These are phyloP conservation scores for Fonsecaea erecta DNA, from an alignment of 2,329 filamentous ascomycete genomes.

Conservation along the genomic window DNA sequence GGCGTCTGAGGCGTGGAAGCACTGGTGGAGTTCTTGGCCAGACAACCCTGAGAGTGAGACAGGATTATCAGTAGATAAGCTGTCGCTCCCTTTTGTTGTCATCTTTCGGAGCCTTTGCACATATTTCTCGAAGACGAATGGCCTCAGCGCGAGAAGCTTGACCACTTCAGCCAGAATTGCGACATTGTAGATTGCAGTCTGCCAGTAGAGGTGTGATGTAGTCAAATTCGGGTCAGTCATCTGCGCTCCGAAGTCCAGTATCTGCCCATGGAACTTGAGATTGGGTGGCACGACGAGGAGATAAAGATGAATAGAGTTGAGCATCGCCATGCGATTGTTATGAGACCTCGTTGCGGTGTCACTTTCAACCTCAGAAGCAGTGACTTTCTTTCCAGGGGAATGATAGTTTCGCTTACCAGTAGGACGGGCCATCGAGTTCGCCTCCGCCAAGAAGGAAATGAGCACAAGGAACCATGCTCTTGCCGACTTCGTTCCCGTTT, in stretches of 20 bases:
- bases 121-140: slow-evolving; percentile 19
- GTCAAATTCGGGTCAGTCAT: not conserved
- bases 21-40: slow-evolving; percentile 32
- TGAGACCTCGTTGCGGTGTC: slow-evolving; percentile 2
- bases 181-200: slow-evolving; percentile 12
- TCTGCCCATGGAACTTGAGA: slow-evolving; percentile 41
- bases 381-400: slow-evolving; percentile 34
- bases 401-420: no score
- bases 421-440: slow-evolving; percentile 44
- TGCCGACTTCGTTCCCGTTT: slow-evolving; percentile 42
- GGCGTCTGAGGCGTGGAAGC: slow-evolving; percentile 41
- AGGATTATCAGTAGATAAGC: no score
- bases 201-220: not conserved
- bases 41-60: not conserved
- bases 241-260: slow-evolving; percentile 35
- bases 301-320: slow-evolving; percentile 43
- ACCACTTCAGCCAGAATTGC: slow-evolving; percentile 6
- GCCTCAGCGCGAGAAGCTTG: slow-evolving; percentile 14
- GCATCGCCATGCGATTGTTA: slow-evolving; percentile 31
- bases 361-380: slow-evolving; percentile 22
- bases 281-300: slow-evolving; percentile 39
- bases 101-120: slow-evolving; percentile 6
- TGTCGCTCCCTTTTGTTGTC: no score
- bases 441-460: slow-evolving; percentile 46
- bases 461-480: slow-evolving; percentile 49